phyloP scores from a whole-genome alignment of 1,284 basidiomycete genomes.

The Puccinia coronata region DNA sequence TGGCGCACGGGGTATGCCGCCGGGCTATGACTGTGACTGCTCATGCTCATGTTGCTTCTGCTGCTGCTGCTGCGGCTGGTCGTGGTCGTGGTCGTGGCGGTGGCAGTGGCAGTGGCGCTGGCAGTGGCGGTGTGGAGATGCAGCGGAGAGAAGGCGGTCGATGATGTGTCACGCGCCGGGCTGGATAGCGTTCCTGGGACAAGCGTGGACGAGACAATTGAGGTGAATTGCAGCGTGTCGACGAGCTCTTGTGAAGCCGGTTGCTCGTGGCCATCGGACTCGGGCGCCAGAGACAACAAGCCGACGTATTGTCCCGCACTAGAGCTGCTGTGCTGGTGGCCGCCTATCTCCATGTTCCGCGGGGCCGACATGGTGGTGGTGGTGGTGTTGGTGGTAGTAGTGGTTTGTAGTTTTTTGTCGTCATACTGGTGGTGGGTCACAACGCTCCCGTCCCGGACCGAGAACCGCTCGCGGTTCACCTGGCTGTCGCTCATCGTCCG shows the following conservation, averaged over 20 bases:
- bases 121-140: too few species aligned
- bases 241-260: not conserved
- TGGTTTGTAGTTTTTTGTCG: not conserved
- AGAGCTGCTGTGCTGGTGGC: not conserved
- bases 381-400: not conserved
- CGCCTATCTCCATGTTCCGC: not conserved
- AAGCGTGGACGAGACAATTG: not conserved
- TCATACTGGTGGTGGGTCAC: not conserved
- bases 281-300: not conserved
- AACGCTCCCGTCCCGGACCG: not conserved
- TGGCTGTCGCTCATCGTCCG: constrained; percentile 41
- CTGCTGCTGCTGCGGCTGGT: constrained; percentile 36
- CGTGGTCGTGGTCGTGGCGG: too few species aligned
- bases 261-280: not conserved
- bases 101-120: too few species aligned
- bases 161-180: not conserved
- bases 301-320: not conserved
- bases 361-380: not conserved
- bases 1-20: constrained; percentile 67
- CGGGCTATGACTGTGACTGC: not conserved
- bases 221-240: constrained; percentile 3
- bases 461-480: constrained; percentile 12
- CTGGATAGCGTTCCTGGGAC: not conserved
- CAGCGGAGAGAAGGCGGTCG: too few species aligned
- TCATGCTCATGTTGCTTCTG: constrained; percentile 6